Conservation (phyloP, 2,329 filamentous ascomycete genomes). For the Sporothrix mexicana region DNA sequence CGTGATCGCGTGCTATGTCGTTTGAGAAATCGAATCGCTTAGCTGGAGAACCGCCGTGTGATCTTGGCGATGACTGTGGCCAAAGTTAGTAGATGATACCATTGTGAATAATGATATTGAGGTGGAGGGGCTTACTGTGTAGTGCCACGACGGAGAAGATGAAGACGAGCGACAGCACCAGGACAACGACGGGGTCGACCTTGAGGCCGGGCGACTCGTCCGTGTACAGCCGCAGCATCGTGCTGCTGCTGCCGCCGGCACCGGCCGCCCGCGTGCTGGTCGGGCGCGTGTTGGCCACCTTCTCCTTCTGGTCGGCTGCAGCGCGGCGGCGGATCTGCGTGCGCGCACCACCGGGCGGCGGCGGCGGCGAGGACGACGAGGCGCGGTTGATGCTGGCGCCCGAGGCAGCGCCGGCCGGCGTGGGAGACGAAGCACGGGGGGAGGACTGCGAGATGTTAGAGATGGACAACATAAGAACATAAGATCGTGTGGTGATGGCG, state of each 20-base stretch:
- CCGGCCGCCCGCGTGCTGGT: conserved; percentile 92
- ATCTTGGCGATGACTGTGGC: conserved; percentile 40
- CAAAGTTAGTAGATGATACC: conserved; percentile 11
- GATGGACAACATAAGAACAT: not conserved
- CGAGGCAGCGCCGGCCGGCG: conserved; percentile 62
- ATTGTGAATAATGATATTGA: not conserved
- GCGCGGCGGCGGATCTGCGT: conserved; percentile 88
- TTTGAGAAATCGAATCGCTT: conserved; percentile 32
- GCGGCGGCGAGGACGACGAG: conserved; percentile 85
- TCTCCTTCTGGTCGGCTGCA: conserved; percentile 96
- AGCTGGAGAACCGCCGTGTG: conserved; percentile 42
- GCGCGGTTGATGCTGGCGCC: conserved; percentile 73
- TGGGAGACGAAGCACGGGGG: conserved; percentile 61
- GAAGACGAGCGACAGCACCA: conserved; percentile 95
- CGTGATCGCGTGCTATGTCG: not conserved
- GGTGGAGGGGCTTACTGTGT: conserved; percentile 74
- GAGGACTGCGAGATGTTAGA: conserved; percentile 54
- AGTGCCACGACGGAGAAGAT: conserved; percentile 98
- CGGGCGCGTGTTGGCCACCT: conserved; percentile 90
- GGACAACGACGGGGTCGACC: conserved; percentile 96
- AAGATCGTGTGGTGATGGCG: not conserved
- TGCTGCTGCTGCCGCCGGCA: conserved; percentile 94
- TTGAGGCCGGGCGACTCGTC: conserved; percentile 97
- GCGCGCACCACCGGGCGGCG: conserved; percentile 89
- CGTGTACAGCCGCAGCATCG: conserved; percentile 97